Evolutionary conservation across 306 rosid genomes (phyloP).

Genomic region (Cicer cuneatum): DNA sequence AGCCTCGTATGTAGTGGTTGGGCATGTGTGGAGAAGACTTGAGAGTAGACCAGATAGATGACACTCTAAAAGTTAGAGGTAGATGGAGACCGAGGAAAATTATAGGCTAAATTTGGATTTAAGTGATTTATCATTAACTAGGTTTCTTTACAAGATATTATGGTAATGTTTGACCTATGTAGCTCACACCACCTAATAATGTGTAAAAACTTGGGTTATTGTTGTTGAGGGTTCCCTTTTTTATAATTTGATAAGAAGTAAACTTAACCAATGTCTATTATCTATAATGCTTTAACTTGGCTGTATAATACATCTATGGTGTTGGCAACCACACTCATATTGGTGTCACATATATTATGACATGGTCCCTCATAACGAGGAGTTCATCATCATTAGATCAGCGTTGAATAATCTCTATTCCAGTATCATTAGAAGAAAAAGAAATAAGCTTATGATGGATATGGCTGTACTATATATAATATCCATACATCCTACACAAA

Average conservation of each 20-base stretch:
- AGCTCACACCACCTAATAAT: not conserved
- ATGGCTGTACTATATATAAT: conserved; percentile 5
- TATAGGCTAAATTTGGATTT: not conserved
- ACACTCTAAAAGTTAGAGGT: not conserved
- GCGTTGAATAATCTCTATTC: conserved; percentile 20
- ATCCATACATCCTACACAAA: not conserved
- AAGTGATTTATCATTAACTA: not conserved
- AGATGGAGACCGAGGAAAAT: not conserved
- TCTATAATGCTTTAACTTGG: conserved; percentile 30
- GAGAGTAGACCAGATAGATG: not conserved
- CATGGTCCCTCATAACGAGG: not conserved
- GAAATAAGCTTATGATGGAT: not conserved
- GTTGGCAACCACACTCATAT: not conserved
- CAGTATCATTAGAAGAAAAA: conserved; percentile 7
- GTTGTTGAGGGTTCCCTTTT: conserved; percentile 10
- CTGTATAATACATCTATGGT: not conserved
- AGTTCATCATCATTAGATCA: conserved; percentile 15
- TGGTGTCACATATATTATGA: not conserved
- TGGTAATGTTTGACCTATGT: not conserved
- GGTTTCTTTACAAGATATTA: not conserved
- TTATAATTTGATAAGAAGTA: conserved; percentile 4
- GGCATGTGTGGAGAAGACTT: not conserved
- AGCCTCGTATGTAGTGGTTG: not conserved
- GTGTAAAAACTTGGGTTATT: not conserved
- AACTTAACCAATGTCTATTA: conserved; percentile 11